phyloP scores from a whole-genome alignment of 2,329 filamentous ascomycete species.

The Lachnellula occidentalis region DNA sequence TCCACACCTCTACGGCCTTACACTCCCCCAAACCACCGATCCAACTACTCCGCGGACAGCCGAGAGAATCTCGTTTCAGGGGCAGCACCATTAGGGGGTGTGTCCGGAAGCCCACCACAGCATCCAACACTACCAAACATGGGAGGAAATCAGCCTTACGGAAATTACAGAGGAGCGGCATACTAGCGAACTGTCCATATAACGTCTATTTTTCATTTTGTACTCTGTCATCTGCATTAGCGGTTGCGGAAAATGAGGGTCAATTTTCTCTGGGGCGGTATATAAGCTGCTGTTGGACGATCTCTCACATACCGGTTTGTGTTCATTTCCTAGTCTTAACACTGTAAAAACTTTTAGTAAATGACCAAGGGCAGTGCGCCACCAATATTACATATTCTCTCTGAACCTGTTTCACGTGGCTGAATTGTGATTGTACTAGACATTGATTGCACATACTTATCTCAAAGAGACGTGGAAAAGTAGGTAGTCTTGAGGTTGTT shows the following conservation, averaged over 20 bases:
- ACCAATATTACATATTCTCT: not conserved
- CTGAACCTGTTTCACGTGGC: not conserved
- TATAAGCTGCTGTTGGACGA: not conserved
- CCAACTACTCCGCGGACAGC: slow-evolving; percentile 7
- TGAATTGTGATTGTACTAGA: too few species aligned
- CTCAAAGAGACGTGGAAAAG: too few species aligned
- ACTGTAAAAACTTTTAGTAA: not conserved
- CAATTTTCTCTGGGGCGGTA: not conserved
- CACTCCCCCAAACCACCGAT: slow-evolving; percentile 12
- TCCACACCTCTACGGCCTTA: slow-evolving; percentile 21
- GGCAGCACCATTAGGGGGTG: slow-evolving; percentile 24
- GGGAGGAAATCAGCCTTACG: slow-evolving; percentile 4
- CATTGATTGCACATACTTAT: too few species aligned
- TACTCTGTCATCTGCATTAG: not conserved
- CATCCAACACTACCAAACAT: slow-evolving; percentile 19
- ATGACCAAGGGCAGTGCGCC: not conserved
- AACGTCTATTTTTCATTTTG: slow-evolving; percentile 4
- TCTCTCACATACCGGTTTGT: not conserved
- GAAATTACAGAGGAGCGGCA: slow-evolving; percentile 24
- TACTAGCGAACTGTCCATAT: slow-evolving; percentile 19
- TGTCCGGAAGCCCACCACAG: slow-evolving; percentile 12
- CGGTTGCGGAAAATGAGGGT: not conserved
- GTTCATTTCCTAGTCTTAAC: not conserved
- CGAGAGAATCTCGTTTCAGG: slow-evolving; percentile 21
- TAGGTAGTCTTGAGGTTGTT: too few species aligned